Percentiles rank a stretch among this genome's conserved stretches.
Conservation (phyloP, 805 yeast genomes). For the Starmerella gropengiesseri region DNA sequence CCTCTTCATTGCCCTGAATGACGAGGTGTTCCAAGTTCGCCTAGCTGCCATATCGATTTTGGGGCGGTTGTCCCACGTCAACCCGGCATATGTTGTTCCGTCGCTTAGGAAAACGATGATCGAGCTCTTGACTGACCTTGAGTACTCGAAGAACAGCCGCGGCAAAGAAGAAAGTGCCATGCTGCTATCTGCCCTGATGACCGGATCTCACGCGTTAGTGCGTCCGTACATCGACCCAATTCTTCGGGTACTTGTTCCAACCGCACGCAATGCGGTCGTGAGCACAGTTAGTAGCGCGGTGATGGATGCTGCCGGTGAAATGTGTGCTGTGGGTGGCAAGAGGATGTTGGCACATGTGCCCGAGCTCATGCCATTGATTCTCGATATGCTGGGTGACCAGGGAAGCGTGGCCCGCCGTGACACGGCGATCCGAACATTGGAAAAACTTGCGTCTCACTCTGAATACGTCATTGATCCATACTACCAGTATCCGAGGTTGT, state of each 20-base stretch:
- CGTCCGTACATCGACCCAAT: conserved; percentile 86
- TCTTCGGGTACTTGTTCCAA: conserved; percentile 71
- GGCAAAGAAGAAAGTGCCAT: conserved; percentile 81
- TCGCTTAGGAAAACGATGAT: conserved; percentile 76
- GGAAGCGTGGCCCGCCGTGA: conserved; percentile 79
- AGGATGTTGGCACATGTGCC: conserved; percentile 62
- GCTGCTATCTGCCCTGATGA: conserved; percentile 58
- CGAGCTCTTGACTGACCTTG: conserved; percentile 74
- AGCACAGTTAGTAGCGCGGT: conserved; percentile 74
- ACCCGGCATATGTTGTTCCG: conserved; percentile 94
- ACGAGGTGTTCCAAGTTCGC: conserved; percentile 75
- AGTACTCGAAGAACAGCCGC: conserved; percentile 63
- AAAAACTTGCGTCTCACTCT: conserved; percentile 79
- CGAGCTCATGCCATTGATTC: conserved; percentile 72
- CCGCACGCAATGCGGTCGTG: conserved; percentile 58
- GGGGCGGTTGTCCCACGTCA: conserved; percentile 73
- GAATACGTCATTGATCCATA: conserved; percentile 94
- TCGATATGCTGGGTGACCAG: conserved; percentile 86
- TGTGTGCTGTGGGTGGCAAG: conserved; percentile 80
- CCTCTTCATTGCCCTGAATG: conserved; percentile 80
- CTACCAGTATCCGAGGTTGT: conserved; percentile 77
- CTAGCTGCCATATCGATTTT: conserved; percentile 65
- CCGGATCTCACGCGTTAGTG: conserved; percentile 70
- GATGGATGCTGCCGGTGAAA: conserved; percentile 76
- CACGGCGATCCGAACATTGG: conserved; percentile 78